Conservation (phyloP, 352 stramenopile species). For the Phytophthora macrochlamydospora region DNA sequence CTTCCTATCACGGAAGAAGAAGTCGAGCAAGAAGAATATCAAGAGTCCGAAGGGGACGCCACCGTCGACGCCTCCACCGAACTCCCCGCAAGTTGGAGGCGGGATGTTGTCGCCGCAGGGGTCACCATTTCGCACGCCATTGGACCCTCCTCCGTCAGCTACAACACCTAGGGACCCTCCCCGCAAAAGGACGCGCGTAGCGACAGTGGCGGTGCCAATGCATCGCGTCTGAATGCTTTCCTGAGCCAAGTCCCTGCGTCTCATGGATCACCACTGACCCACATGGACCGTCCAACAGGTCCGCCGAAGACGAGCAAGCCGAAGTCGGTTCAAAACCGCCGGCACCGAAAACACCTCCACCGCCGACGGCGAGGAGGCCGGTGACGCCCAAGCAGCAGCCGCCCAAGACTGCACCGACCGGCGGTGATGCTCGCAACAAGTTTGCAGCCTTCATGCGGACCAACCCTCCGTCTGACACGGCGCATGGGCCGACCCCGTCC, state of each 20-base stretch:
- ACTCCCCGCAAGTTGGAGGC: conserved; percentile 48
- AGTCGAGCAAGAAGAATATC: conserved; percentile 38
- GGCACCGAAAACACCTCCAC: conserved; percentile 24
- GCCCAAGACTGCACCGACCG: conserved; percentile 20
- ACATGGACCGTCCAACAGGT: conserved; percentile 58
- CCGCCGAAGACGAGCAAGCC: conserved; percentile 47
- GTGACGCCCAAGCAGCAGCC: conserved; percentile 23
- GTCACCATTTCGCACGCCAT: conserved; percentile 26
- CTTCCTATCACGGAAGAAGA: conserved; percentile 81
- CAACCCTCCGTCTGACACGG: conserved; percentile 56
- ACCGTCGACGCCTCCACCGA: conserved; percentile 58
- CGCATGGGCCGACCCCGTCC: conserved; percentile 17
- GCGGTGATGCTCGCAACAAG: conserved; percentile 64
- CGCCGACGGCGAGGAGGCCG: conserved; percentile 25
- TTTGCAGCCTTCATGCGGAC: conserved; percentile 83
- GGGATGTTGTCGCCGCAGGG: conserved; percentile 36
- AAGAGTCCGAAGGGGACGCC: conserved; percentile 60
- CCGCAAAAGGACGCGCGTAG: conserved; percentile 41
- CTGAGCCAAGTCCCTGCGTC: conserved; percentile 75
- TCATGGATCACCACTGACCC: conserved; percentile 58
- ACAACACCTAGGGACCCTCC: too few relatives aligned
- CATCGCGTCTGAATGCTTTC: conserved; percentile 77
- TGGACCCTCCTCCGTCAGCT: conserved; percentile 3
- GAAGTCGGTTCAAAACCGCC: conserved; percentile 46
- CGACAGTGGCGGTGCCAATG: conserved; percentile 51